phyloP scores from a whole-genome alignment of 441 rosid genomes.

The Breynia disticha region DNA sequence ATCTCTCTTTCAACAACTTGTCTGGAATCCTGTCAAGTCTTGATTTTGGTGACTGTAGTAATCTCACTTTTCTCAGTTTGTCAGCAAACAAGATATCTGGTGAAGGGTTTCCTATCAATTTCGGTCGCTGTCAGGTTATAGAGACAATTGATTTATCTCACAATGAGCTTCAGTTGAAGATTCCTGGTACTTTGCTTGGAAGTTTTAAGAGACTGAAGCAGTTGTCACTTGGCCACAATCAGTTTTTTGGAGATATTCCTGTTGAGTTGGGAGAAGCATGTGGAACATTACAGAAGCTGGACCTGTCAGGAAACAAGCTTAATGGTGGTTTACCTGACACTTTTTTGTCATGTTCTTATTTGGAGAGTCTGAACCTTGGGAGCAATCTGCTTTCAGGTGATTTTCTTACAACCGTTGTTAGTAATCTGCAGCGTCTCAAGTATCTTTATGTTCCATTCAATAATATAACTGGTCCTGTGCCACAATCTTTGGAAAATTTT shows the following conservation, averaged over 20 bases:
- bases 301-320: slow-evolving; percentile 65
- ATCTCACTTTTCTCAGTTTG: slow-evolving; percentile 49
- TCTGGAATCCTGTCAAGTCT: slow-evolving; percentile 51
- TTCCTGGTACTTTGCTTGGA: slow-evolving; percentile 54
- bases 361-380: slow-evolving; percentile 58
- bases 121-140: slow-evolving; percentile 48
- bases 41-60: slow-evolving; percentile 48
- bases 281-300: slow-evolving; percentile 45
- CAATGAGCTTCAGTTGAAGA: slow-evolving; percentile 39
- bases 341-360: slow-evolving; percentile 43
- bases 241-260: slow-evolving; percentile 49
- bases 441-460: slow-evolving; percentile 58
- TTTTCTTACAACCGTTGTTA: slow-evolving; percentile 55
- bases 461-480: slow-evolving; percentile 64
- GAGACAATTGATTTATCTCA: slow-evolving; percentile 56
- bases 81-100: slow-evolving; percentile 62
- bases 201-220: slow-evolving; percentile 39
- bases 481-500: slow-evolving; percentile 52
- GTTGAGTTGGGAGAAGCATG: slow-evolving; percentile 53
- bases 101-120: slow-evolving; percentile 32
- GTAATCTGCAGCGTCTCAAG: slow-evolving; percentile 42
- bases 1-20: slow-evolving; percentile 66
- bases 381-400: slow-evolving; percentile 65
- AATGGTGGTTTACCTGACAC: slow-evolving; percentile 48
- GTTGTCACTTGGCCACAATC: slow-evolving; percentile 56